phyloP scores from a whole-genome alignment of 805 yeast genomes.

The Torulaspora maleeae region DNA sequence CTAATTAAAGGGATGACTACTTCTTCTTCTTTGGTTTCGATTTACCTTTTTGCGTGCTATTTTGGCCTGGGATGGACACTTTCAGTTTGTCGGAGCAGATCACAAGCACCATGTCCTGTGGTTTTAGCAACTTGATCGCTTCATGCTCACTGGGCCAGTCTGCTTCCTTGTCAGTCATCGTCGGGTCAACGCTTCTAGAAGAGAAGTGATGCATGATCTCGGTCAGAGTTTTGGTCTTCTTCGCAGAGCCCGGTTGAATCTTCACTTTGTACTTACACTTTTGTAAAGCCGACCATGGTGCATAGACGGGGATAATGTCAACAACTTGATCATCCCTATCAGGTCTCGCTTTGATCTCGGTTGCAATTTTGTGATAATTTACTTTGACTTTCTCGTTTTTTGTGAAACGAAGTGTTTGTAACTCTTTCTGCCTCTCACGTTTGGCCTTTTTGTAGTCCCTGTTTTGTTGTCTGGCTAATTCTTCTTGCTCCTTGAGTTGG shows the following conservation, averaged over 20 bases:
- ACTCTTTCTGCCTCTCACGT: conserved; percentile 39
- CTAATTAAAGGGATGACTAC: conserved; percentile 1
- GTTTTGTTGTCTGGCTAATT: conserved; percentile 33
- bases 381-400: conserved; percentile 41
- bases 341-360: conserved; percentile 34
- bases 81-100: conserved; percentile 71
- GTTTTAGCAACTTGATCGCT: conserved; percentile 50
- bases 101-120: conserved; percentile 60
- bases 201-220: conserved; percentile 61
- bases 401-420: conserved; percentile 34
- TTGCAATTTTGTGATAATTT: conserved; percentile 41
- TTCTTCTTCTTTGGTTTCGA: conserved; percentile 20
- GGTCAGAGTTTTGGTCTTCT: conserved; percentile 80
- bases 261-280: conserved; percentile 79
- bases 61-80: conserved; percentile 51
- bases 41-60: conserved; percentile 27
- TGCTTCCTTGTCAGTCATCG: conserved; percentile 42
- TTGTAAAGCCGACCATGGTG: conserved; percentile 81
- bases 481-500: conserved; percentile 36
- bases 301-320: conserved; percentile 80
- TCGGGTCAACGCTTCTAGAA: conserved; percentile 43
- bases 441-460: conserved; percentile 35
- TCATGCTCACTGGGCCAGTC: conserved; percentile 74
- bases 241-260: conserved; percentile 68
- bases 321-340: conserved; percentile 46